Evolutionary conservation across 2,329 filamentous ascomycete species (phyloP), one percentile per base, ranked within the genome.

Genomic region (Cercospora brassicicola): DNA sequence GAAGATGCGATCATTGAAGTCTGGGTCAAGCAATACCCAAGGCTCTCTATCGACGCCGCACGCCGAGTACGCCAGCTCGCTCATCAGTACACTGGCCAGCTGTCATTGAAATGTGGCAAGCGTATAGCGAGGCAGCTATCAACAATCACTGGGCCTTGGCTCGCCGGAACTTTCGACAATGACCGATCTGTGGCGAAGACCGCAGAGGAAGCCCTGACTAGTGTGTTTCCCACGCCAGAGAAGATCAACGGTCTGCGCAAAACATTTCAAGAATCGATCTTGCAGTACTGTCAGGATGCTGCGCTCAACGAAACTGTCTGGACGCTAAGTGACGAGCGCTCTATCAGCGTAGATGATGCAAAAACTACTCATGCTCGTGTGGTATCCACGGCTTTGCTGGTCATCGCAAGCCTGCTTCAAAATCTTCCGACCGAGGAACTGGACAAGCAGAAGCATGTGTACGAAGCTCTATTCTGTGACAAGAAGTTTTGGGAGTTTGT

Each of bases 11-110:
- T 98, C n/a, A 81, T 98, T 65, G 91, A 95, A 73, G 91, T 91
- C 76, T 98, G 94, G 94, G 92, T 94, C 82, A 90, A 91, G 83
- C 82, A 96, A 66, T 99, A 96, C 78, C 92, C 95, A 62, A 91
- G 94, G 68, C 87, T 90, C 39, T 95, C 94, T 18, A 96, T 98
- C 81, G 94, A 98, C 79, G 92, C 91, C 77, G 89, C 91, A 57
- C 90, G 93, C 59, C 88, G 91, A 68, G 94, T 97, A 36, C 92
- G 95, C 71, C 94, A 97, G 79, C 86, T 95, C 53, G 88, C 94
- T 18, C 94, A 98, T 78, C 84, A 81, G 10, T 78, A 96, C 26
- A 93, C 96, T 75, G 88, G 88, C 31, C 81, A 84, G 26, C 82
- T 90, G 42, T 85, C 86, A 53, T 80, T 81, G 7, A 82, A 84